phyloP scores from a whole-genome alignment of 768 basidiomycete species.

The Coprinellus micaceus region DNA sequence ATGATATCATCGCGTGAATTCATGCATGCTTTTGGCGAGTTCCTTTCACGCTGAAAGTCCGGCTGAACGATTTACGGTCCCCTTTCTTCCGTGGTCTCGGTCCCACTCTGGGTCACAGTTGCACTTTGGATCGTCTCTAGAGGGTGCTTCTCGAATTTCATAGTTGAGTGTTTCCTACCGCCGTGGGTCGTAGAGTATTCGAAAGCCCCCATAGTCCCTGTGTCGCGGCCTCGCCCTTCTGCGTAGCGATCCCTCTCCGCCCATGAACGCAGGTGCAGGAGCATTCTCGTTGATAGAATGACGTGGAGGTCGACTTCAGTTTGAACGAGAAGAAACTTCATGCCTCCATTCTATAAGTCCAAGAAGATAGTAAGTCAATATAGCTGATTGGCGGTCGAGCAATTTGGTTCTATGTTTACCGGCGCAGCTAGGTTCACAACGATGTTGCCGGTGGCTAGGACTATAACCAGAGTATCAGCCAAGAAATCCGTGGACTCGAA shows the following conservation, averaged over 20 bases:
- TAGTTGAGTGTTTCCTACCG: neutral
- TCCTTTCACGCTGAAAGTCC: no score
- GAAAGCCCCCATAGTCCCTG: neutral
- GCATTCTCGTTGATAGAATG: conserved; percentile 4
- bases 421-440: neutral
- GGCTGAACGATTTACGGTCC: neutral
- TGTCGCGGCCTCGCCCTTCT: neutral
- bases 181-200: conserved; percentile 1
- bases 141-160: neutral
- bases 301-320: conserved; percentile 1
- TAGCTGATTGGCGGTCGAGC: neutral
- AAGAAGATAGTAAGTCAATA: neutral
- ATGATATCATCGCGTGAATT: no score
- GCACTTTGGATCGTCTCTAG: neutral
- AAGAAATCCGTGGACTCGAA: no score
- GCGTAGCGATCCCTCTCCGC: neutral
- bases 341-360: neutral
- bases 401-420: neutral
- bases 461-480: neutral
- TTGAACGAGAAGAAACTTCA: conserved; percentile 1
- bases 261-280: neutral
- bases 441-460: neutral
- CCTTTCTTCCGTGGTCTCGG: neutral
- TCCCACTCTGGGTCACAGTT: neutral
- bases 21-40: no score